Base-by-base conservation (phyloP, 768 basidiomycete species). In the Mrakia frigida region DNA sequence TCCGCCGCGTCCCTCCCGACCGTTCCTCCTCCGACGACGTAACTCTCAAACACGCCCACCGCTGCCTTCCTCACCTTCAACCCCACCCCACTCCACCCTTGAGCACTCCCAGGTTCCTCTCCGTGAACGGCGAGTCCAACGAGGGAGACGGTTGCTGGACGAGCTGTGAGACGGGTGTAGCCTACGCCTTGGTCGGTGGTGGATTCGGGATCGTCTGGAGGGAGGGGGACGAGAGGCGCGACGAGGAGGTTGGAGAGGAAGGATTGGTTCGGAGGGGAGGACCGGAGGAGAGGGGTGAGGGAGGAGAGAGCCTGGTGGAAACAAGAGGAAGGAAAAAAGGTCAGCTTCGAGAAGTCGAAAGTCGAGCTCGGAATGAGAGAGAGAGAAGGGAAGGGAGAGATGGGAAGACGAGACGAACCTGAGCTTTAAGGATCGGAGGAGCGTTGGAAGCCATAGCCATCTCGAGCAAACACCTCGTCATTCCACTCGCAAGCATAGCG, bases 361-460 rank as follows among this genome's bases (percentile, higher is more conserved):
- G 70, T 33, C n/a, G n/a, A 33, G 13, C 50, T 39, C 31, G 33
- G n/a, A n/a, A n/a, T n/a, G n/a, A 28, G 79, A 96, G 83, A 63
- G 80, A 88, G 90, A 80, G 88, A 90, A 80, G n/a, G n/a, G 85
- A 88, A 80, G 83, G 86, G 81, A 79, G 89, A 88, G 25, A 91
- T 85, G 31, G 89, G 84, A 71, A 31, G 56, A 60, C 56, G 28
- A 86, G 87, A 37, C 91, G 83, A 14, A 88, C 86, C 79, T 81
- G 78, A 16, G 91, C 90, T 85, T 99, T 98, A 67, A 98, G 84
- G 9, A 86, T 79, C 4, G 92, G 90, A 0, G 97, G 96, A 3
- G 92, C 91, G 83, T 98, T 98, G n/a, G 93, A 95, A 13, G 95
- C 90, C 41, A 98, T 86, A 0, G 91, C 92, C 6, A 95, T 85